phyloP scores from a whole-genome alignment of 2,329 filamentous ascomycete species.

The Cladosporium sp. region DNA sequence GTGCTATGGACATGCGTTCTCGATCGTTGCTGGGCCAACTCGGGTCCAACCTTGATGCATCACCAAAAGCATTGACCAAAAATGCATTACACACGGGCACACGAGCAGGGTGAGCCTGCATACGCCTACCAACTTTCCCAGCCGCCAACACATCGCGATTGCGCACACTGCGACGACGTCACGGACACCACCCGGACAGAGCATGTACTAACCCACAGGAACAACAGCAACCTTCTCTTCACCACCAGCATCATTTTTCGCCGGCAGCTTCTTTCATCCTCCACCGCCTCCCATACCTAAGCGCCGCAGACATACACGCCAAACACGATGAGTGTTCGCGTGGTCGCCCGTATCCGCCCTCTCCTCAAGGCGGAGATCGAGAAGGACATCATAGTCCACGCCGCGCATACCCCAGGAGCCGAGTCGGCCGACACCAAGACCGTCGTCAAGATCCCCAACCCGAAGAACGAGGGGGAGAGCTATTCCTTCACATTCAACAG shows the following conservation, averaged over 20 bases:
- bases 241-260: slow-evolving; percentile 7
- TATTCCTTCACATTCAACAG: slow-evolving; percentile 95
- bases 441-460: slow-evolving; percentile 86
- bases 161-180: not conserved
- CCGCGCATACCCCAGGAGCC: slow-evolving; percentile 59
- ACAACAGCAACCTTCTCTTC: slow-evolving; percentile 3
- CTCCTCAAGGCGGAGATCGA: slow-evolving; percentile 83
- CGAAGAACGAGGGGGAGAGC: slow-evolving; percentile 86
- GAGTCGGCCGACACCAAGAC: slow-evolving; percentile 45
- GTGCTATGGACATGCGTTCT: not conserved
- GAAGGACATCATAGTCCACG: slow-evolving; percentile 80
- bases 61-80: not conserved
- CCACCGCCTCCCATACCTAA: not conserved
- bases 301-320: slow-evolving; percentile 1
- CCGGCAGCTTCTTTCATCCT: not conserved
- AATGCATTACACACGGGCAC: not conserved
- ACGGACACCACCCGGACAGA: not conserved
- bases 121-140: not conserved
- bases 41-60: not conserved
- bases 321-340: slow-evolving; percentile 64
- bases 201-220: slow-evolving; percentile 21
- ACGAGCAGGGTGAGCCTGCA: not conserved
- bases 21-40: slow-evolving; percentile 2
- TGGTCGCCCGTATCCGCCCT: slow-evolving; percentile 88
- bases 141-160: slow-evolving; percentile 2